A percentile compares a stretch with the other conserved stretches of the same genome.
Conservation (phyloP, 2,329 filamentous ascomycete species). For the Cylindrodendrum hubeiense region DNA sequence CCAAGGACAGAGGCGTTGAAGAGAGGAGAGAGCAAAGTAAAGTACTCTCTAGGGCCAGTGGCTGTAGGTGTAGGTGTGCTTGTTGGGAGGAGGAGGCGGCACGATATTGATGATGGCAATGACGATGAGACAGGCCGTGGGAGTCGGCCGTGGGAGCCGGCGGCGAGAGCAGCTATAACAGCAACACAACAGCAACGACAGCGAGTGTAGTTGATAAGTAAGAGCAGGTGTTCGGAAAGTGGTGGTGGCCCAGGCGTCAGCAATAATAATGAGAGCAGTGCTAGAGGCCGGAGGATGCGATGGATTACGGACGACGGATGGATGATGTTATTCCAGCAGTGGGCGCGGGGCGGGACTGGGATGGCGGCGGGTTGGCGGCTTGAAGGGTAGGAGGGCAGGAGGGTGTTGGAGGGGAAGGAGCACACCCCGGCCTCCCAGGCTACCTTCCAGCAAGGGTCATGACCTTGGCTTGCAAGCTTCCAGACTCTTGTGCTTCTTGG, state of each 20-base stretch:
- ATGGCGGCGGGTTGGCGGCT: conserved; percentile 9
- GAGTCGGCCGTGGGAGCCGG: not conserved
- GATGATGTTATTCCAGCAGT: conserved; percentile 44
- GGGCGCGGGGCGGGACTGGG: conserved; percentile 38
- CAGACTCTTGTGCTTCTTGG: not conserved
- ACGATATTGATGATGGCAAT: conserved; percentile 23
- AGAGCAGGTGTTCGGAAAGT: conserved; percentile 28
- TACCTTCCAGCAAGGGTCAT: conserved; percentile 7
- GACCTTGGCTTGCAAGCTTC: conserved; percentile 2
- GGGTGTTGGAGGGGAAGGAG: conserved; percentile 36
- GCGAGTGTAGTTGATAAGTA: conserved; percentile 30
- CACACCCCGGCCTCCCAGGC: conserved; percentile 12
- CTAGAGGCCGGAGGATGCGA: conserved; percentile 14
- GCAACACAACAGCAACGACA: conserved; percentile 19
- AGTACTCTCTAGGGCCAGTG: not conserved
- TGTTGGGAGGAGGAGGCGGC: conserved; percentile 1
- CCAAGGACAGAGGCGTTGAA: conserved; percentile 15
- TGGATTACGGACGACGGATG: conserved; percentile 32
- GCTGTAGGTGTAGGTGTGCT: conserved; percentile 10
- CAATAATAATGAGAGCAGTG: conserved; percentile 31
- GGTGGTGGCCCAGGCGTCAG: conserved; percentile 27
- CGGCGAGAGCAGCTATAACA: not conserved
- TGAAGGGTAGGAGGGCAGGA: conserved; percentile 12
- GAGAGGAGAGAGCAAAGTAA: conserved; percentile 9
- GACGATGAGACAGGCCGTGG: conserved; percentile 6